Base-by-base conservation (phyloP, 2,329 filamentous ascomycete genomes). In the Dothiorella sarmentorum region DNA sequence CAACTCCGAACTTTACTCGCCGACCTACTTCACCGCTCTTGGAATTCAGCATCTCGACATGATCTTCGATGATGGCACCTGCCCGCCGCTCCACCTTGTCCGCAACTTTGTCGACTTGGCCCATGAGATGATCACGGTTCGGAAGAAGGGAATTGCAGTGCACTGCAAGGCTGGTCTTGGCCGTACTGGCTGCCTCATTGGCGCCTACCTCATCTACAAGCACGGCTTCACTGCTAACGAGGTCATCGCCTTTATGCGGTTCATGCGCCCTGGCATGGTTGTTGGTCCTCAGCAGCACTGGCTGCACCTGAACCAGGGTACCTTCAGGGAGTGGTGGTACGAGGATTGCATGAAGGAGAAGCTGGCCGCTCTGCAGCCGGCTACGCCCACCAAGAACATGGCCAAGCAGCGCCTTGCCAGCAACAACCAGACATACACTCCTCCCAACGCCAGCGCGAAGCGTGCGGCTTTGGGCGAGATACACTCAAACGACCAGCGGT, bases 21-120 rank as follows among this genome's bases (percentile, higher is more conserved):
- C 94, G 0, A 92, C 91, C n/a, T 97, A 93, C 78, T 99, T 99
- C 73, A 94, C 93, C 63, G 90, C 92, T 3, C 81, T 99, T 55
- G 93, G 93, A 27, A 97, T 99, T 69, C 87, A 91, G 68, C 94
- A 99, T 71, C 81, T 97, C 38, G 94, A 99, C 76, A 99, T 99
- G 94, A 97, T 99, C 69, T 99, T 99, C 70, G 94, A 97, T 69
- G 94, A 99, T 67, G 94, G 94, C 63, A 99, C 94, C 3, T 99
- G 94, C 73, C 94, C 94, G 20, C 86, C 91, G 2, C 79, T 99
- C 55, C 85, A 85, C 17, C 87, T 92, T n/a, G 94, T 99, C 26
- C 86, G 90, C 65, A 92, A 92, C 71, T 99, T 99, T 72, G 93
- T 99, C 73, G 90, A 90, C 65, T 82, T 99, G 60, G 92, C 94